A percentile compares a stretch with the other conserved stretches of the same genome.
Evolutionary conservation across 2,329 filamentous ascomycete species (phyloP).

Genomic region (Phyllosticta citriasiana): DNA sequence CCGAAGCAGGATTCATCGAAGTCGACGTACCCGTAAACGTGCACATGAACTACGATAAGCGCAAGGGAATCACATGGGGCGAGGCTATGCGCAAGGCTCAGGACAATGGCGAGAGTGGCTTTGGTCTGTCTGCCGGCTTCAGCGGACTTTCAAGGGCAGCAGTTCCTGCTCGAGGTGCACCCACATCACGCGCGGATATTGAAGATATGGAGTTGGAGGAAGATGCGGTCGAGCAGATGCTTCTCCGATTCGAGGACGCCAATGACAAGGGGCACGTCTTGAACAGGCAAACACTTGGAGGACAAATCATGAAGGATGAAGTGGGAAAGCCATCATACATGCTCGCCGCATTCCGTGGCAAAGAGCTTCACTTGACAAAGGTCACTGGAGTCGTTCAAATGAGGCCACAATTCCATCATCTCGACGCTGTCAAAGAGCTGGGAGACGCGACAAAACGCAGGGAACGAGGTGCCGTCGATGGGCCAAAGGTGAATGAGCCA

Average conservation of each 20-base stretch:
- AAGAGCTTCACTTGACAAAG: slow-evolving; percentile 77
- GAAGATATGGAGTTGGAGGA: slow-evolving; percentile 44
- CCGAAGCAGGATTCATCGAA: slow-evolving; percentile 73
- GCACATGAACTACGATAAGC: slow-evolving; percentile 70
- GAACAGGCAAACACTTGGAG: slow-evolving; percentile 73
- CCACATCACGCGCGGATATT: slow-evolving; percentile 12
- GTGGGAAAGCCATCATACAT: slow-evolving; percentile 70
- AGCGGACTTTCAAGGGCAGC: slow-evolving; percentile 5
- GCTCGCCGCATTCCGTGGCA: slow-evolving; percentile 79
- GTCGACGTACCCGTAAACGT: slow-evolving; percentile 71
- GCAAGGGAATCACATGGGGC: slow-evolving; percentile 75
- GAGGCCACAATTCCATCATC: slow-evolving; percentile 82
- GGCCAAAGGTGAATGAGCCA: slow-evolving; percentile 43
- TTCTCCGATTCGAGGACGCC: slow-evolving; percentile 47
- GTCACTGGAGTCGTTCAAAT: slow-evolving; percentile 77
- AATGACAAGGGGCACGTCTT: slow-evolving; percentile 62
- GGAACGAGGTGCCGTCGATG: slow-evolving; percentile 37
- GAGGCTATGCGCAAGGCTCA: slow-evolving; percentile 53
- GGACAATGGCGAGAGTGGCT: slow-evolving; percentile 34
- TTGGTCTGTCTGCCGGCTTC: slow-evolving; percentile 38
- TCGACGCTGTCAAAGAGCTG: slow-evolving; percentile 74
- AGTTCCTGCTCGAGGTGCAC: slow-evolving; percentile 14
- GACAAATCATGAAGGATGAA: slow-evolving; percentile 60
- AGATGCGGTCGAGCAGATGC: slow-evolving; percentile 52
- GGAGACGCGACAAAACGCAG: slow-evolving; percentile 41